Percentiles rank a stretch among this genome's conserved stretches.
These are phyloP conservation scores for Neurospora sp. DNA, from an alignment of 495 filamentous ascomycete genomes.

Conservation along the genomic window DNA sequence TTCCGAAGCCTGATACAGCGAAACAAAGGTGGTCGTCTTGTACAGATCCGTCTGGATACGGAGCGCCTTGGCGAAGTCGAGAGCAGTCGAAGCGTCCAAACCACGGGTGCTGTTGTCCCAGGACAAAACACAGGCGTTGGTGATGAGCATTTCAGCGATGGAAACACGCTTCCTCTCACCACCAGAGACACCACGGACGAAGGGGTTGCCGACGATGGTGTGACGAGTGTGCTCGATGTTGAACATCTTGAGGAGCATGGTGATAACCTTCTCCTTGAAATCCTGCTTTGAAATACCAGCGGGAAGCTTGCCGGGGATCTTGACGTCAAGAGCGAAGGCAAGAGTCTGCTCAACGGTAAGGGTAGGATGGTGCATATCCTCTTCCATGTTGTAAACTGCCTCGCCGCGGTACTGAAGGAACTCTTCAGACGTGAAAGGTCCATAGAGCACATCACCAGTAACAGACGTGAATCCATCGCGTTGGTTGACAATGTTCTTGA, in stretches of 20 bases:
- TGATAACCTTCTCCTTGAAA: conserved; percentile 61
- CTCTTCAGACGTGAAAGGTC: conserved; percentile 49
- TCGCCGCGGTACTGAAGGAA: conserved; percentile 66
- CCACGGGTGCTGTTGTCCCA: conserved; percentile 86
- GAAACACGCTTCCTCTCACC: conserved; percentile 73
- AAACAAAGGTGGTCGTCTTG: conserved; percentile 69
- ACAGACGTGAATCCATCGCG: conserved; percentile 67
- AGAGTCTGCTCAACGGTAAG: conserved; percentile 79
- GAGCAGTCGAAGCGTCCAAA: conserved; percentile 71
- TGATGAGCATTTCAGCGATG: conserved; percentile 64
- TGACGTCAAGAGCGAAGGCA: conserved; percentile 72
- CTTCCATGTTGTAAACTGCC: conserved; percentile 78
- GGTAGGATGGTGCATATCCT: conserved; percentile 71
- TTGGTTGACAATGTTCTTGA: conserved; percentile 78
- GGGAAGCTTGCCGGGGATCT: conserved; percentile 64
- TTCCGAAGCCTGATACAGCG: conserved; percentile 74
- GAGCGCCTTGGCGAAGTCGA: conserved; percentile 62
- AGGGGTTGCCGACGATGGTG: conserved; percentile 72
- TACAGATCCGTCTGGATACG: conserved; percentile 71
- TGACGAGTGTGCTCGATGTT: conserved; percentile 75
- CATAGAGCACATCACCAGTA: conserved; percentile 71
- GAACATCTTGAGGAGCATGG: conserved; percentile 73
- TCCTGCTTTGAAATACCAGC: conserved; percentile 52
- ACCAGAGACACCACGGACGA: conserved; percentile 75
- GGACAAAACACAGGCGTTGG: conserved; percentile 58